Evolutionary conservation across 768 basidiomycete species (phyloP).

Genomic region (Xerocomellus dryophilus): DNA sequence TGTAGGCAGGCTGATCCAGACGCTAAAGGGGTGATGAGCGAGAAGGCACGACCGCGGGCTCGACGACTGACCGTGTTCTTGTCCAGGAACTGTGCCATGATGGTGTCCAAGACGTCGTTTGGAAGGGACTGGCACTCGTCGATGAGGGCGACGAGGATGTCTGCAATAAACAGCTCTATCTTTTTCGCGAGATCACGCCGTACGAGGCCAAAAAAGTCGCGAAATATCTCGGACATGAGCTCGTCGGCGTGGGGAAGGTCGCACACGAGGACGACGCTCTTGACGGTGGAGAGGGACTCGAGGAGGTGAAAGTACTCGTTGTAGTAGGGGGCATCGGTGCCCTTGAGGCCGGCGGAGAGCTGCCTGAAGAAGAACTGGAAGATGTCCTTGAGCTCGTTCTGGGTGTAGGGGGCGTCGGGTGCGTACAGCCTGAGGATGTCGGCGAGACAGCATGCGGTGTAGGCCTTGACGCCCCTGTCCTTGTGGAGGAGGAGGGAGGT

Average conservation of each 20-base stretch:
- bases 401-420: constrained; percentile 94
- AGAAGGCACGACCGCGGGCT: background rate
- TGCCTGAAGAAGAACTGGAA: constrained; percentile 96
- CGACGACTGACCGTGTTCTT: constrained; percentile 61
- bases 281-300: constrained; percentile 89
- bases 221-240: constrained; percentile 79
- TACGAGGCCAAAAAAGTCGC: constrained; percentile 77
- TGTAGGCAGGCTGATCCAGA: constrained; percentile 71
- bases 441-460: constrained; percentile 89
- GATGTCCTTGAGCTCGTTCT: constrained; percentile 86
- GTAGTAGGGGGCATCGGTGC: constrained; percentile 79
- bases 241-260: constrained; percentile 87
- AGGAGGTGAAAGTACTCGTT: constrained; percentile 94
- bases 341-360: constrained; percentile 69
- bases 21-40: constrained; percentile 37
- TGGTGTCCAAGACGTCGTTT: constrained; percentile 68
- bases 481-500: constrained; percentile 86
- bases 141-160: constrained; percentile 84
- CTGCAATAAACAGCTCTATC: constrained; percentile 80
- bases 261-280: constrained; percentile 90
- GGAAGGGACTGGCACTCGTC: constrained; percentile 85
- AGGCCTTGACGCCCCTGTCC: constrained; percentile 94
- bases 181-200: constrained; percentile 75
- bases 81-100: constrained; percentile 85
- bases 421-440: constrained; percentile 93